A percentile compares a stretch with the other conserved stretches of the same genome.
Conservation (phyloP, 768 basidiomycete genomes). For the Tylopilus cervinicoccineus region DNA sequence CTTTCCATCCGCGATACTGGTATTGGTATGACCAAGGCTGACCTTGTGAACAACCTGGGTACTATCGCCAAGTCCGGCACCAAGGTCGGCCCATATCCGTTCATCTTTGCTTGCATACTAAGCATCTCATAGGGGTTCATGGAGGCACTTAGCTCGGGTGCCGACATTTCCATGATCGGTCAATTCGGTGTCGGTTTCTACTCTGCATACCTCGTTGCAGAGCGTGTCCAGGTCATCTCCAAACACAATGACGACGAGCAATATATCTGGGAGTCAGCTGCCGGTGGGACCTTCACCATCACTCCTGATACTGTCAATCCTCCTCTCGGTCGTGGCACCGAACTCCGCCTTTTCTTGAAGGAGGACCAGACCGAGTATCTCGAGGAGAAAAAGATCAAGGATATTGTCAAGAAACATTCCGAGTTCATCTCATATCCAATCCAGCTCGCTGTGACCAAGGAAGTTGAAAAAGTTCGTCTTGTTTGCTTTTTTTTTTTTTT, state of each 20-base stretch:
- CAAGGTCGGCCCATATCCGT: slow-evolving; percentile 48
- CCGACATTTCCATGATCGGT: slow-evolving; percentile 95
- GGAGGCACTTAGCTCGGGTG: slow-evolving; percentile 92
- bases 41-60: slow-evolving; percentile 98
- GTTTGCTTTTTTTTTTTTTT: background rate
- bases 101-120: slow-evolving; percentile 2
- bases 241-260: slow-evolving; percentile 99
- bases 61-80: slow-evolving; percentile 95
- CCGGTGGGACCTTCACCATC: slow-evolving; percentile 99
- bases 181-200: slow-evolving; percentile 99
- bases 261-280: slow-evolving; percentile 99
- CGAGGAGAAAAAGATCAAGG: slow-evolving; percentile 99
- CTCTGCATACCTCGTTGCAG: slow-evolving; percentile 98
- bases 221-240: slow-evolving; percentile 96
- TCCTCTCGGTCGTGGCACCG: slow-evolving; percentile 89
- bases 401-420: slow-evolving; percentile 99
- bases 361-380: slow-evolving; percentile 99
- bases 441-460: slow-evolving; percentile 97
- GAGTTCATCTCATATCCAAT: slow-evolving; percentile 99
- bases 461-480: slow-evolving; percentile 88
- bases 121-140: slow-evolving; percentile 78
- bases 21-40: slow-evolving; percentile 99
- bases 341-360: slow-evolving; percentile 91
- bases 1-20: slow-evolving; percentile 92
- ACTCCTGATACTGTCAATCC: slow-evolving; percentile 89